Percentiles rank a stretch among this genome's conserved stretches.
phyloP scores from a whole-genome alignment of 371 early-diverging fungal species.

The Conidiobolus incongruus region DNA sequence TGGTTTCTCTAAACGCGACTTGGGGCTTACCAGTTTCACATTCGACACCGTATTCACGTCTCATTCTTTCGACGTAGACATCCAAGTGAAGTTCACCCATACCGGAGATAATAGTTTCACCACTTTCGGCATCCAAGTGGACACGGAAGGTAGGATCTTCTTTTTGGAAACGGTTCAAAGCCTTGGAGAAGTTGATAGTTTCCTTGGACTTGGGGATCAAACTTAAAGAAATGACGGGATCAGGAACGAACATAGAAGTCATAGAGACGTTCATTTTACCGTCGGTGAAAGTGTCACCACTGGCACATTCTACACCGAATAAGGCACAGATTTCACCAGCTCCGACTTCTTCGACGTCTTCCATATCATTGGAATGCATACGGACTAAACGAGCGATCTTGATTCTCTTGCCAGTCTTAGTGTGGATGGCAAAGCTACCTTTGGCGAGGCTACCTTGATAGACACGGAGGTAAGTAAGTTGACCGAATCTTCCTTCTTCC shows the following conservation, averaged over 20 bases:
- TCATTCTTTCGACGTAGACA: constrained; percentile 92
- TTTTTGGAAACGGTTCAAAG: constrained; percentile 80
- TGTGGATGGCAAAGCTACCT: constrained; percentile 69
- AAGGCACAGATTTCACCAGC: constrained; percentile 96
- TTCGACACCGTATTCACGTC: constrained; percentile 86
- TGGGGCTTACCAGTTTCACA: constrained; percentile 88
- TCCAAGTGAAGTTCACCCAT: constrained; percentile 88
- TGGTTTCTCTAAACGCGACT: constrained; percentile 92
- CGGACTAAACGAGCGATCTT: constrained; percentile 90
- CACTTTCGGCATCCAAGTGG: constrained; percentile 78
- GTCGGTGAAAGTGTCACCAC: constrained; percentile 93
- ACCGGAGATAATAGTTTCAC: constrained; percentile 78
- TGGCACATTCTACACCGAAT: constrained; percentile 94
- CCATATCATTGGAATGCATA: constrained; percentile 97
- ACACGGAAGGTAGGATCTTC: constrained; percentile 97
- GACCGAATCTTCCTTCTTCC: constrained; percentile 89
- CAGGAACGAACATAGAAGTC: constrained; percentile 94
- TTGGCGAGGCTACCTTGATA: constrained; percentile 84
- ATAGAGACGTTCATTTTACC: constrained; percentile 67
- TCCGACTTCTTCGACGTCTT: constrained; percentile 83
- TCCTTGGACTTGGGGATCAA: constrained; percentile 78
- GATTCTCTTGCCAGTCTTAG: constrained; percentile 79
- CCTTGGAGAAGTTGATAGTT: constrained; percentile 82
- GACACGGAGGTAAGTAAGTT: constrained; percentile 88
- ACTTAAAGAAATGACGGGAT: constrained; percentile 89